Base-by-base conservation (phyloP, 2,329 filamentous ascomycete genomes). In the Pseudophaeomoniella oleicola region DNA sequence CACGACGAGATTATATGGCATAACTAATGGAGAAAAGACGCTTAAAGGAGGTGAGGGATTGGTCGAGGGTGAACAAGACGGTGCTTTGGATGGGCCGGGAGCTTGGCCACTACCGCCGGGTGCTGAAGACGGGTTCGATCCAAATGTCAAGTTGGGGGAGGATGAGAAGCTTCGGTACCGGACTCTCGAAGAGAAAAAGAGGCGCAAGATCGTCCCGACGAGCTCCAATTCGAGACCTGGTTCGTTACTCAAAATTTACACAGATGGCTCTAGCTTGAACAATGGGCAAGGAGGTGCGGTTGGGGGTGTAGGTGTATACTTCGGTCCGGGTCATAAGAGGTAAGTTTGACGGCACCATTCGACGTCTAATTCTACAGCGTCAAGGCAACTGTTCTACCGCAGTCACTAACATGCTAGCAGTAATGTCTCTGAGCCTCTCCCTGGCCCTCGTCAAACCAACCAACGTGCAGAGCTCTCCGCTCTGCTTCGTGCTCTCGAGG, bases 391-490 rank as follows among this genome's bases (percentile, higher is more conserved):
- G n/a, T n/a, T n/a, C n/a, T n/a, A n/a, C n/a, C n/a, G n/a, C n/a
- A n/a, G n/a, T n/a, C n/a, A n/a, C 32, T 34, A 13, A 34, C 10
- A 10, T 6, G 13, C 19, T 13, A 15, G 56, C 49, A 77, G 74
- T 46, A 81, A 81, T 49, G 59, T 93, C 16, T 83, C 82, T 10
- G 86, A 92, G 57, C 75, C 77, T 3, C 71, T 94, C 2, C 59
- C 67, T 36, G 85, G 85, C 35, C 64, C 69, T 12, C 66, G 69
- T 6, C 90, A 96, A 59, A 96, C 90, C 1, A 98, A 98, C 54
- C 85, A 96, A 56, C 81, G 90, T 3, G 90, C 88, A n/a, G 90
- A 98, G 61, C 66, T 98, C 40, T 87, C 82, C 16, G 90, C 86
- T 5, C 80, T 96, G 43, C 66, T 83, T 18, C 80, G 87, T 39